Conservation (phyloP, 306 rosid species). For the Psophocarpus tetragonolobus region DNA sequence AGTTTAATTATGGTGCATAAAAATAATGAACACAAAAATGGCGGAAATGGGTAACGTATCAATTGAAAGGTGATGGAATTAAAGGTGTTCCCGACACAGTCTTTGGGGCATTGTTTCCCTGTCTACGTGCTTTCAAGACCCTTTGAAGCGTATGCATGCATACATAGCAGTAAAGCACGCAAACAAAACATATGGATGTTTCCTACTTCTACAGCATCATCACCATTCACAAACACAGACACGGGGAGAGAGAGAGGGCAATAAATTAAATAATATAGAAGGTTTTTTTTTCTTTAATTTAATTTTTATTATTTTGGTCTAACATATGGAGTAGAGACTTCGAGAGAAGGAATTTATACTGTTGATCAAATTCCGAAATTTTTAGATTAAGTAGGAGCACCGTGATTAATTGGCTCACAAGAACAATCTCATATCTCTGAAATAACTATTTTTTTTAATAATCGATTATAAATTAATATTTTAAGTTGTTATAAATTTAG, state of each 20-base stretch:
- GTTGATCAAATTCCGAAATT: background rate
- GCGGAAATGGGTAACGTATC: background rate
- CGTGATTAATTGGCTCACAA: background rate
- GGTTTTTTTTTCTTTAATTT: background rate
- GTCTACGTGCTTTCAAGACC: conserved; percentile 2
- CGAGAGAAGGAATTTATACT: too few relatives aligned
- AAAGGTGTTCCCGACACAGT: conserved; percentile 22
- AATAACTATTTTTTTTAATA: background rate
- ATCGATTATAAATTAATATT: background rate
- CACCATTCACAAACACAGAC: conserved; percentile 1
- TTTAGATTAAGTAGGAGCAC: too few relatives aligned
- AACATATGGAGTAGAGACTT: background rate
- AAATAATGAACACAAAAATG: background rate
- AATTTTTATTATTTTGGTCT: background rate
- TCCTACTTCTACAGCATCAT: background rate
- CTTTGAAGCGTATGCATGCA: background rate
- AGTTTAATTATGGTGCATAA: background rate
- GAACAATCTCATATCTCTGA: background rate
- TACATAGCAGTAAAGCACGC: background rate
- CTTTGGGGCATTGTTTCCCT: conserved; percentile 21
- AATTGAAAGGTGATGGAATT: background rate
- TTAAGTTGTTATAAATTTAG: too few relatives aligned
- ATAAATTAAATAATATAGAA: background rate
- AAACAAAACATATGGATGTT: background rate
- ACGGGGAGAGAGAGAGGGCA: conserved; percentile 14